Percentiles rank a stretch among this genome's conserved stretches.
Conservation (phyloP, 1,284 basidiomycete species). For the Sporisorium reilianum region DNA sequence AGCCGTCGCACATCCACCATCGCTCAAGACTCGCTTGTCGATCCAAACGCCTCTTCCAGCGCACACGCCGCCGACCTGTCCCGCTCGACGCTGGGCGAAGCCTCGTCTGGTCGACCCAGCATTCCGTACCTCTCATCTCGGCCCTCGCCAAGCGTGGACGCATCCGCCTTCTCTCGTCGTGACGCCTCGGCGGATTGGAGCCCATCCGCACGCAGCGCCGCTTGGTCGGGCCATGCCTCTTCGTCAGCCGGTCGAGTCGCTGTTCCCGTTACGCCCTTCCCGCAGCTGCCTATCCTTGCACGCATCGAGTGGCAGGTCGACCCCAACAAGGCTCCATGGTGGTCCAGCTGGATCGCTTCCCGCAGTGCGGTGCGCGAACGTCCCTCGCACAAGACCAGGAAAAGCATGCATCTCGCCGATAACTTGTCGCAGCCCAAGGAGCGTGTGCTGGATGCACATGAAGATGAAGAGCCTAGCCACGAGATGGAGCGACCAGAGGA, state of each 20-base stretch:
- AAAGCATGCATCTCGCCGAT: slow-evolving; percentile 27
- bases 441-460: neutral
- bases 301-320: slow-evolving; percentile 67
- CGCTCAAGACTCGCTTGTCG: slow-evolving; percentile 14
- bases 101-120: slow-evolving; percentile 19
- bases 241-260: slow-evolving; percentile 14
- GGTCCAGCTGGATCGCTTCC: slow-evolving; percentile 45
- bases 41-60: slow-evolving; percentile 8
- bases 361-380: slow-evolving; percentile 1
- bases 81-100: slow-evolving; percentile 27
- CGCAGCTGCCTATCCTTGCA: slow-evolving; percentile 62
- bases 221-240: slow-evolving; percentile 23
- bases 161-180: slow-evolving; percentile 14
- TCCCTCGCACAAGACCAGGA: slow-evolving; percentile 11
- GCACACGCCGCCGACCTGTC: slow-evolving; percentile 22
- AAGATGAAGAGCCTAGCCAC: neutral
- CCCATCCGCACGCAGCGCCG: slow-evolving; percentile 29
- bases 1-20: slow-evolving; percentile 23
- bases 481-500: neutral
- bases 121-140: slow-evolving; percentile 23
- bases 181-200: slow-evolving; percentile 34
- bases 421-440: slow-evolving; percentile 7
- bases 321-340: slow-evolving; percentile 59
- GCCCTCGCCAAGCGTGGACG: slow-evolving; percentile 35
- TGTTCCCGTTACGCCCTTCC: slow-evolving; percentile 5